These are phyloP conservation scores for Parathielavia appendiculata DNA, from an alignment of 495 filamentous ascomycete species.

Conservation along the genomic window DNA sequence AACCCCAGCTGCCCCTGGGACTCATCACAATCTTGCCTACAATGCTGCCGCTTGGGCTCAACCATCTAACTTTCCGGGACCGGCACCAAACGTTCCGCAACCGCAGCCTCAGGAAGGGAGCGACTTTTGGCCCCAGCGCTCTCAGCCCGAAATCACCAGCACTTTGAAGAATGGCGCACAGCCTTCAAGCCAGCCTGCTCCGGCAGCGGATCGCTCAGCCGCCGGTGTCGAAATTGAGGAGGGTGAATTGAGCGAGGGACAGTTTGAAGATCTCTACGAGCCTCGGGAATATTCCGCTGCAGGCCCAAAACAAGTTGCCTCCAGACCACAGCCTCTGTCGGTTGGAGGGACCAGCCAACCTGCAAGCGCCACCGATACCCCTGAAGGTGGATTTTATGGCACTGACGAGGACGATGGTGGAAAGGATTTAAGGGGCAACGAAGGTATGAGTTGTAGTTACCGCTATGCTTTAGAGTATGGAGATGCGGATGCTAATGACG, in stretches of 20 bases:
- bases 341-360: conserved; percentile 15
- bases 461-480: neutral
- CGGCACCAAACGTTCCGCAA: neutral
- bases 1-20: conserved; percentile 4
- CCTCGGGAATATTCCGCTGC: conserved; percentile 23
- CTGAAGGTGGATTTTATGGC: conserved; percentile 30
- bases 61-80: conserved; percentile 5
- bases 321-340: conserved; percentile 6
- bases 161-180: neutral
- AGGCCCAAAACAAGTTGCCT: neutral
- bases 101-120: neutral
- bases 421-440: neutral
- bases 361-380: conserved; percentile 26
- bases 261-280: conserved; percentile 48
- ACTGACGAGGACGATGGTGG: conserved; percentile 29
- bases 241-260: conserved; percentile 67
- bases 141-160: neutral
- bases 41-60: conserved; percentile 15
- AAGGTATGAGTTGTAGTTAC: neutral
- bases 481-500: conserved; percentile 2
- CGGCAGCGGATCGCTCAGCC: conserved; percentile 13
- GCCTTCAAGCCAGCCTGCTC: conserved; percentile 14
- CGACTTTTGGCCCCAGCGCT: neutral
- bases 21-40: neutral
- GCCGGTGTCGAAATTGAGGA: conserved; percentile 53